Base-by-base conservation (phyloP, 208 protist genomes). In the Leishmania guyanensis region DNA sequence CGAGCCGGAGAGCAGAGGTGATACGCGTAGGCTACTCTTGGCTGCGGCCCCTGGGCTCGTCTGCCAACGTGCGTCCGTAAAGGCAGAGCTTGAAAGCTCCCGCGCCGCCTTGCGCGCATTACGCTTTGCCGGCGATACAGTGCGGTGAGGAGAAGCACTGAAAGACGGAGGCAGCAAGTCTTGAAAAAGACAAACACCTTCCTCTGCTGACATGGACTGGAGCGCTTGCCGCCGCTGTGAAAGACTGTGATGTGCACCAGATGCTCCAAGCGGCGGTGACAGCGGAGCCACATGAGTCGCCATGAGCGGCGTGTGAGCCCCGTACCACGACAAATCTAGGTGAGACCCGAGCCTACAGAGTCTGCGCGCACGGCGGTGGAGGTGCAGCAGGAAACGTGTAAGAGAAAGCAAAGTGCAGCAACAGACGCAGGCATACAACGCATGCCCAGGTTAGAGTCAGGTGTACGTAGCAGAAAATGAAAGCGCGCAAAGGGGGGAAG, bases 141-240 rank as follows among this genome's bases (percentile, higher is more conserved):
- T 54, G 70, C 76, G 81, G 50, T 33, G 69, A 17, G 58, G 66
- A 36, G 75, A 80, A 46, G 76, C 51, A 60, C 75, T 72, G 46
- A 50, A 84, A 10, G 26, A 20, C 64, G 75, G 53, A 20, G 66
- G 70, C 70, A 58, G 58, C 43, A 73, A 39, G 50, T 84, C 69
- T 17, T 84, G 70, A 12, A 60, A 69, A 53, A 73, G 69, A 33
- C 69, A 69, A 70, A 66, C 68, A 6, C 64, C 76, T 26, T 84
- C 81, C 26, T 80, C 81, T 10, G 69, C 75, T 43, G 78, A 29
- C 29, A 65, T 64, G 6, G 70, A 68, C 16, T 76, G 76, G 46
- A 51, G 48, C 36, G 60, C 14, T 50, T 77, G 75, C 2, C 81
- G 75, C 48, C 69, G 54, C n/a, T 65, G 81, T 26, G 50, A 48